phyloP scores from a whole-genome alignment of 768 basidiomycete genomes.

The Lactifluus piperatus region DNA sequence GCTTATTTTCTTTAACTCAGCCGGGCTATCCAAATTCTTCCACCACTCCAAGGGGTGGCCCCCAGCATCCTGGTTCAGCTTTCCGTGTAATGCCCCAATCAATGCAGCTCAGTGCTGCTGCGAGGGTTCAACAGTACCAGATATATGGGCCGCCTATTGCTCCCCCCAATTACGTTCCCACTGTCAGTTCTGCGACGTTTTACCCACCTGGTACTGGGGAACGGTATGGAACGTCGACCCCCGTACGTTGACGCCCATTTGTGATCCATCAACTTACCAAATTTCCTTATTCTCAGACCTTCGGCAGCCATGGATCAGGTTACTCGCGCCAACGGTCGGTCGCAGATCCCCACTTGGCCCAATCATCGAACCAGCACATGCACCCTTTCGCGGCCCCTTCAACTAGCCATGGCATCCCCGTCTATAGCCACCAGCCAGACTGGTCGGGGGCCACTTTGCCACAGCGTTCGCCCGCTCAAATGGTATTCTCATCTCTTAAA shows the following conservation, averaged over 20 bases:
- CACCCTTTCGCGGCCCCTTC: neutral
- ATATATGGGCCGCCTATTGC: neutral
- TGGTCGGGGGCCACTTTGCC: neutral
- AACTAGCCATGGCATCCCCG: neutral
- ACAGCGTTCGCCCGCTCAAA: neutral
- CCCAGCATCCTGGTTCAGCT: neutral
- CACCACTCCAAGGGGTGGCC: neutral
- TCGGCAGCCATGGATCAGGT: neutral
- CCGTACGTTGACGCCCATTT: neutral
- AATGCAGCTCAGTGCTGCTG: no score
- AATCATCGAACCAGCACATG: neutral
- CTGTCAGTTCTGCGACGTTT: no score
- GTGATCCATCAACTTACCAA: neutral
- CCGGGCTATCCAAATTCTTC: no score
- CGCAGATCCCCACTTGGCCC: neutral
- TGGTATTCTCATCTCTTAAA: neutral
- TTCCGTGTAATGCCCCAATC: neutral
- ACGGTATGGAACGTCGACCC: neutral
- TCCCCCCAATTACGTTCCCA: rapidly evolving
- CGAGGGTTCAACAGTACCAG: neutral
- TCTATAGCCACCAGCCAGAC: neutral
- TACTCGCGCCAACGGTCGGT: neutral
- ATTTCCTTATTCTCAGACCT: neutral
- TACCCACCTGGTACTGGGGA: neutral
- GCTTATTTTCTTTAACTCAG: neutral